phyloP scores from a whole-genome alignment of 2,329 filamentous ascomycete species.

The Colletotrichum acutatum region DNA sequence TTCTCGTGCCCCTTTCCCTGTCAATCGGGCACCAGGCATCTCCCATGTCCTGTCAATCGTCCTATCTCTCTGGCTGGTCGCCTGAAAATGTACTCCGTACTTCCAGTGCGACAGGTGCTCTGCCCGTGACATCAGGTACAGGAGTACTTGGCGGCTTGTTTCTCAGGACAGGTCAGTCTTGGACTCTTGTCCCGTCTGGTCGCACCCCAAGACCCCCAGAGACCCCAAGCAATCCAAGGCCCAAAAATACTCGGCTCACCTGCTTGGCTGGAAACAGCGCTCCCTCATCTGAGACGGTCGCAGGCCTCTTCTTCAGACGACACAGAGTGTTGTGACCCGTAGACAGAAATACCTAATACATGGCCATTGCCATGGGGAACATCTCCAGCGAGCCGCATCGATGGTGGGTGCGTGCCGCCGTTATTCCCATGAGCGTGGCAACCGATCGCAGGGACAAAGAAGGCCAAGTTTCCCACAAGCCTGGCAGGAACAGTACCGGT shows the following conservation, averaged over 20 bases:
- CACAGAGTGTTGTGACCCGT: not conserved
- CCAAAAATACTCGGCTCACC: slow-evolving; percentile 26
- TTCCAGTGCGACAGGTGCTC: not conserved
- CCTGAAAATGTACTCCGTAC: not conserved
- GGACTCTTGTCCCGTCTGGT: slow-evolving; percentile 22
- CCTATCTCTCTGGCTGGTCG: slow-evolving; percentile 3
- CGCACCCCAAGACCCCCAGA: not conserved
- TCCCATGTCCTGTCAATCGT: slow-evolving; percentile 28
- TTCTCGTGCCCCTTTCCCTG: slow-evolving; percentile 11
- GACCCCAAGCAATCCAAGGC: not conserved
- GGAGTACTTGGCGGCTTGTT: slow-evolving; percentile 9
- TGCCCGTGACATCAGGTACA: slow-evolving; percentile 22
- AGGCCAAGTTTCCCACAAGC: no score
- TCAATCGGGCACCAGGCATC: slow-evolving; percentile 17
- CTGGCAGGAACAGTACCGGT: no score
- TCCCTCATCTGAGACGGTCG: slow-evolving; percentile 32
- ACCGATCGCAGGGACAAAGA: not conserved
- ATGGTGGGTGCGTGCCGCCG: not conserved
- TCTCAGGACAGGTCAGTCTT: not conserved
- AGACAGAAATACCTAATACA: not conserved
- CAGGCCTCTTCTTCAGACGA: slow-evolving; percentile 29
- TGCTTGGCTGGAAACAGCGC: slow-evolving; percentile 29
- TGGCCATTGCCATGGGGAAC: not conserved
- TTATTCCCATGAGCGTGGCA: not conserved
- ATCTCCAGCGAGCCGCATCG: not conserved